Evolutionary conservation across 1,284 basidiomycete species (phyloP).

Genomic region (Malassezia dermatis): DNA sequence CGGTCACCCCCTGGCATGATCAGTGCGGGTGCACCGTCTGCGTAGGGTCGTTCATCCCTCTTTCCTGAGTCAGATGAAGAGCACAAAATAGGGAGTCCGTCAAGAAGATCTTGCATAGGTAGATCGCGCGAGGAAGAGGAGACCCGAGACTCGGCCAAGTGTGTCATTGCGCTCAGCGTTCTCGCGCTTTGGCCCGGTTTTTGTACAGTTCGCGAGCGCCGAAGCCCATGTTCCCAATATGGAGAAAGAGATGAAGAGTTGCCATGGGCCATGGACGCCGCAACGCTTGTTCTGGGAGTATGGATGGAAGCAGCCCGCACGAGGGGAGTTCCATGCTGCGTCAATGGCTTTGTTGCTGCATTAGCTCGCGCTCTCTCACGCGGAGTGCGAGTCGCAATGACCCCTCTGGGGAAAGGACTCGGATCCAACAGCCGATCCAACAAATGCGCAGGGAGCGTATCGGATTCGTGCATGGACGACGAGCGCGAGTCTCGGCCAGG

Average conservation of each 20-base stretch:
- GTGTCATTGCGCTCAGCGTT: neutral
- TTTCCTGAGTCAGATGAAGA: neutral
- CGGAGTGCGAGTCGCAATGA: neutral
- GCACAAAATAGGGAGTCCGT: neutral
- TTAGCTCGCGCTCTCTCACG: neutral
- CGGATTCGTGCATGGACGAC: neutral
- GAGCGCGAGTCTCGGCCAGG: neutral
- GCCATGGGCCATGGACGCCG: neutral
- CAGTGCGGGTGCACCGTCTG: slow-evolving; percentile 38
- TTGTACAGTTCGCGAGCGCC: neutral
- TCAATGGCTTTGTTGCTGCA: neutral
- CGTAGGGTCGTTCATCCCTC: slow-evolving; percentile 18
- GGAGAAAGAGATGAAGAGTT: neutral
- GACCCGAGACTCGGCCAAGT: neutral
- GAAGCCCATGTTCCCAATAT: neutral
- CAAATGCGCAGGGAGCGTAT: neutral
- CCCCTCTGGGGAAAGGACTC: neutral
- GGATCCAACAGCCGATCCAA: neutral
- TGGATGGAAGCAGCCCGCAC: neutral
- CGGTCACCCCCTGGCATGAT: slow-evolving; percentile 39
- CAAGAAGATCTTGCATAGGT: neutral
- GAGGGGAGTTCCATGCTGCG: neutral
- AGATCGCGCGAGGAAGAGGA: neutral
- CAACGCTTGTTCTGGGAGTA: neutral
- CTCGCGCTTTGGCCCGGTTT: neutral